phyloP scores from a whole-genome alignment of 768 basidiomycete genomes.

The Boletus rufocinnamomeus region DNA sequence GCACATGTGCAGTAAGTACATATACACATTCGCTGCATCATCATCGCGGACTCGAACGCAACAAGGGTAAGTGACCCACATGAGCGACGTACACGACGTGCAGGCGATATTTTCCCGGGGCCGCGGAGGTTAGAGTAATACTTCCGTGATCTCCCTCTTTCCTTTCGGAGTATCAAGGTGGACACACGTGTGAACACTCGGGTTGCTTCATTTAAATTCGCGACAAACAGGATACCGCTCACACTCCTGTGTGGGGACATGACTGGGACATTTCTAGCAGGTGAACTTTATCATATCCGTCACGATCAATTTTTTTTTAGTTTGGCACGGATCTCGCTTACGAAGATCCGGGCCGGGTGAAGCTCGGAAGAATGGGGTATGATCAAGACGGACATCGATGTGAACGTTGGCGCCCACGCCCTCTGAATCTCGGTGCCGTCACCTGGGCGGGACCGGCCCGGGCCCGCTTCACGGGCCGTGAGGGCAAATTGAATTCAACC shows the following conservation, averaged over 20 bases:
- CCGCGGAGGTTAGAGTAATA: background rate
- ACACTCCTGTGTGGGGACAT: background rate
- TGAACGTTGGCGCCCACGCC: too few relatives aligned
- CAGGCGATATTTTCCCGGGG: background rate
- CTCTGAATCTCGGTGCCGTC: too few relatives aligned
- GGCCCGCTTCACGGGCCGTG: too few relatives aligned
- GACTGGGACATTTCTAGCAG: too few relatives aligned
- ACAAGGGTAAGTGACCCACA: background rate
- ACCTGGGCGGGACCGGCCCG: too few relatives aligned
- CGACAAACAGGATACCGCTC: background rate
- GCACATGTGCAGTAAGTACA: background rate
- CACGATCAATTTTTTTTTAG: too few relatives aligned
- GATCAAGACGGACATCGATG: too few relatives aligned
- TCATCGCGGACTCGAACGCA: background rate
- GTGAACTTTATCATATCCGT: too few relatives aligned
- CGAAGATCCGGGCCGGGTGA: too few relatives aligned
- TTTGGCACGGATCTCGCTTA: too few relatives aligned
- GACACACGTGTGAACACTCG: background rate
- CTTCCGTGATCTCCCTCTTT: background rate
- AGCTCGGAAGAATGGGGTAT: too few relatives aligned
- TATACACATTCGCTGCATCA: background rate
- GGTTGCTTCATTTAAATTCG: background rate
- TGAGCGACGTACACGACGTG: background rate
- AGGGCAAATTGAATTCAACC: too few relatives aligned
- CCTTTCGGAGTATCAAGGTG: background rate